Base-by-base conservation (phyloP, 2,329 filamentous ascomycete species). In the Talaromyces piceae region DNA sequence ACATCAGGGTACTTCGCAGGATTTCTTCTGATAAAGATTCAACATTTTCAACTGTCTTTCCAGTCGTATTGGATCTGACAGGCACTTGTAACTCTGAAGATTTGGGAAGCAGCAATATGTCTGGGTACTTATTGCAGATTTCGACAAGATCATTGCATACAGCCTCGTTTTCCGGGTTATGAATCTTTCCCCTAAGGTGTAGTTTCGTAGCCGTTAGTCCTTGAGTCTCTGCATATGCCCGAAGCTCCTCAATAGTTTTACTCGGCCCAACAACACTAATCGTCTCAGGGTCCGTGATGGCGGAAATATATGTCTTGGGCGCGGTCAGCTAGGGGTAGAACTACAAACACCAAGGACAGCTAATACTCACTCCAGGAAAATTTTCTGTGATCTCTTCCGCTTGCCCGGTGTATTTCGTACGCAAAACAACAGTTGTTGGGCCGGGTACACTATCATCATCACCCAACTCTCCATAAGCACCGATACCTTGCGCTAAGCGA, bases 281-380 rank as follows among this genome's bases (percentile, higher is more conserved):
- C 5, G 49, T 51, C 18, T 51, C 49, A 23, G 44, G 44, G n/a
- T 51, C 49, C 23, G 49, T 51, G 33, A 51, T 33, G 3, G 49
- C 49, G 6, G 49, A 51, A 12, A 51, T 22, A 51, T 51, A 51
- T 7, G 49, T 51, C 49, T 37, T 51, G 16, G n/a, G n/a, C 16
- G n/a, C 13, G 8, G 7, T n/a, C 4, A 3, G 37, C 41, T 13
- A 48, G 46, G 23, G 23, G 5, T 33, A 22, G 20, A n/a, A 23
- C 39, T 23, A 43, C 20, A 12, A 12, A 43, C 23, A 43, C 6
- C 13, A 22, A 12, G n/a, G 11, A 9, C 6, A 43, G 39, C 9
- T 16, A 13, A n/a, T 5, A 47, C 49, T 9, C 47, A 51, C 49
- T n/a, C 49, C 30, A n/a, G 49, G 31, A 27, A 47, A 51, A 5